Base-by-base conservation (phyloP, 495 filamentous ascomycete species). In the Neurospora sp. region DNA sequence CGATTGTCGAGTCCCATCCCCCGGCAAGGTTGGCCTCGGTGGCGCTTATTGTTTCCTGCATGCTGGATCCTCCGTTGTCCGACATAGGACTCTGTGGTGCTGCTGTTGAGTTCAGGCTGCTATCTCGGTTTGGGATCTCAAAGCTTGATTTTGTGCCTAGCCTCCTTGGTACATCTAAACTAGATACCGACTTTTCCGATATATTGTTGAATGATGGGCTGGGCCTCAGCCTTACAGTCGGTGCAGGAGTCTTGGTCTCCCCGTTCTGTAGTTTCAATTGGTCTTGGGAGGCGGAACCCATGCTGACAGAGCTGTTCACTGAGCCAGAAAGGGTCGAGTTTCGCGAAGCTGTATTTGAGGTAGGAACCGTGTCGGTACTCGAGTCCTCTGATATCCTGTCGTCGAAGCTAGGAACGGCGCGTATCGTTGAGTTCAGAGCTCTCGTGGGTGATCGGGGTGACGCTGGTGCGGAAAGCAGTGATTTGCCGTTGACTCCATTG, bases 1-100 rank as follows among this genome's bases (percentile, higher is more conserved):
- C 93, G 45, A 95, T 88, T 0, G 92, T 90, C 10, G 89, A 86
- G 74, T 91, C 92, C 92, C 92, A 95, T 8, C 75, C 77, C 78
- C 75, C 12, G 69, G 73, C 69, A 35, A 78, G 69, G 47, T 77
- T 70, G 2, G 75, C 73, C 68, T 77, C 77, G 44, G 72, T 74
- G 3, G 73, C 75, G 37, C 69, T 72, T 10, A 16, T 73, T 74
- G 70, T 73, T 71, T 69, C 42, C 38, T 35, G 42, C 27, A 27
- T 40, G 37, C 73, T 59, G 44, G 40, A 68, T 72, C 76, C 61
- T 71, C 71, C 70, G 77, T 37, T 31, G 47, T 39, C 27, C 65
- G 27, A 38, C 39, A 39, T 31, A 8, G 27, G 74, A 42, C 45
- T 72, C 73, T 37, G 47, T 41, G 71, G 14, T 69, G 68, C 35